Evolutionary conservation across 495 filamentous ascomycete species (phyloP).

Genomic region (Penicillium herquei): DNA sequence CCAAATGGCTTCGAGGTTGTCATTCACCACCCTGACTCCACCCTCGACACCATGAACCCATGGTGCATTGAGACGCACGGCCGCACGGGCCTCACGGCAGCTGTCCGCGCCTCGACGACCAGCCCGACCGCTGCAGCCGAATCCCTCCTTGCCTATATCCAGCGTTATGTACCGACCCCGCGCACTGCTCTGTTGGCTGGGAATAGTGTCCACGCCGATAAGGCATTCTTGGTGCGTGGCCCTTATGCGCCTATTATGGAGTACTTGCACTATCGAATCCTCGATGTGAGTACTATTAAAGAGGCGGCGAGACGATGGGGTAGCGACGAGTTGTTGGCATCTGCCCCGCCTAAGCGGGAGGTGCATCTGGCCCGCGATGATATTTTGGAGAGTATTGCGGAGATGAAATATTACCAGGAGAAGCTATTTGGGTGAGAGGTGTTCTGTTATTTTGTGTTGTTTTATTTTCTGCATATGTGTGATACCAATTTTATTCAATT

Average conservation of each 20-base stretch:
- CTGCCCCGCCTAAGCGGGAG: constrained; percentile 67
- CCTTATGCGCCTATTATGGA: constrained; percentile 72
- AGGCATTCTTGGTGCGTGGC: constrained; percentile 70
- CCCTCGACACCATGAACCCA: constrained; percentile 72
- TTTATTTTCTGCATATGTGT: neutral
- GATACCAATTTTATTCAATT: neutral
- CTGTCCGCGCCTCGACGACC: constrained; percentile 69
- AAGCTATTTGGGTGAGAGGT: constrained; percentile 27
- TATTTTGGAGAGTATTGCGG: constrained; percentile 92
- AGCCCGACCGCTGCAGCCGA: constrained; percentile 71
- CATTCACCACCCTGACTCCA: constrained; percentile 69
- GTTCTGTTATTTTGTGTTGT: neutral
- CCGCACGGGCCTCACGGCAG: constrained; percentile 73
- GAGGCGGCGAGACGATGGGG: constrained; percentile 86
- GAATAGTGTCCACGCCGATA: constrained; percentile 89
- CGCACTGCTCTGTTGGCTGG: constrained; percentile 75
- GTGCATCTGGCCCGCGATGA: constrained; percentile 83
- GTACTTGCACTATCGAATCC: constrained; percentile 81
- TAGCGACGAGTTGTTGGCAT: constrained; percentile 51
- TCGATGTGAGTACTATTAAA: constrained; percentile 90
- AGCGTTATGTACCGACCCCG: constrained; percentile 61
- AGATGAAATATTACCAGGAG: constrained; percentile 75
- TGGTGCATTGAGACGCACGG: constrained; percentile 67
- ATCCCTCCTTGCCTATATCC: constrained; percentile 74
- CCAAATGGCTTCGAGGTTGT: constrained; percentile 73